Percentiles rank a stretch among this genome's conserved stretches.
Conservation (phyloP, 495 filamentous ascomycete genomes). For the Niebla homalea region DNA sequence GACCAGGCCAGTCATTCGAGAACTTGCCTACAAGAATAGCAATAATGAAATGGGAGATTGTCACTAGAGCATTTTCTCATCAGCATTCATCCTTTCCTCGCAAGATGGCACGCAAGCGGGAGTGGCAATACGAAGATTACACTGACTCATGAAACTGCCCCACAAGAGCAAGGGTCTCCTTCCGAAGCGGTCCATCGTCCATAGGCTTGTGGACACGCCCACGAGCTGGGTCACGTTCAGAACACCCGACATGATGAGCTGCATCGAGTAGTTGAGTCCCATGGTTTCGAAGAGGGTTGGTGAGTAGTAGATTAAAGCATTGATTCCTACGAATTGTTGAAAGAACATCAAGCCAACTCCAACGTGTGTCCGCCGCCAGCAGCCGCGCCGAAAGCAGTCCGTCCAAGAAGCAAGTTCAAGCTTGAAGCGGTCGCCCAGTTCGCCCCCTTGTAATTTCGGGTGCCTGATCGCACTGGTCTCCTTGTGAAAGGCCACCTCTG, state of each 20-base stretch:
- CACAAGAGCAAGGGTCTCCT: conserved; percentile 33
- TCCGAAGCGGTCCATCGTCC: conserved; percentile 36
- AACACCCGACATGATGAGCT: conserved; percentile 45
- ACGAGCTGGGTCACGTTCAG: conserved; percentile 42
- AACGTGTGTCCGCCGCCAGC: conserved; percentile 43
- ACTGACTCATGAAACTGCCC: background rate
- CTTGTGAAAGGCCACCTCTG: conserved; percentile 37
- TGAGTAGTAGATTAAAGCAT: conserved; percentile 38
- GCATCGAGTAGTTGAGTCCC: conserved; percentile 41
- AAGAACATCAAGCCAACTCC: conserved; percentile 43
- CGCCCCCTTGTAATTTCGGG: conserved; percentile 28
- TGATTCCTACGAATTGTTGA: conserved; percentile 33
- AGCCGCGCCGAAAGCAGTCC: conserved; percentile 36
- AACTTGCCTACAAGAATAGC: conserved; percentile 34
- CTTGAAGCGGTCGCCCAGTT: conserved; percentile 20
- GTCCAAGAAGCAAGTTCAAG: conserved; percentile 34
- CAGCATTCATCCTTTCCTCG: background rate
- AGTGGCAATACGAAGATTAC: too few relatives aligned
- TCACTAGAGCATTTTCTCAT: conserved; percentile 32
- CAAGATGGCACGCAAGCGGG: too few relatives aligned
- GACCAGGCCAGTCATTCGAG: conserved; percentile 30
- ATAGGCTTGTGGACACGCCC: conserved; percentile 33
- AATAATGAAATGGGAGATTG: conserved; percentile 37
- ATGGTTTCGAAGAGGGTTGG: conserved; percentile 46
- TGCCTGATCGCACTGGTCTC: conserved; percentile 32